phyloP scores from a whole-genome alignment of 805 yeast species.

The Schwanniomyces sp. region DNA sequence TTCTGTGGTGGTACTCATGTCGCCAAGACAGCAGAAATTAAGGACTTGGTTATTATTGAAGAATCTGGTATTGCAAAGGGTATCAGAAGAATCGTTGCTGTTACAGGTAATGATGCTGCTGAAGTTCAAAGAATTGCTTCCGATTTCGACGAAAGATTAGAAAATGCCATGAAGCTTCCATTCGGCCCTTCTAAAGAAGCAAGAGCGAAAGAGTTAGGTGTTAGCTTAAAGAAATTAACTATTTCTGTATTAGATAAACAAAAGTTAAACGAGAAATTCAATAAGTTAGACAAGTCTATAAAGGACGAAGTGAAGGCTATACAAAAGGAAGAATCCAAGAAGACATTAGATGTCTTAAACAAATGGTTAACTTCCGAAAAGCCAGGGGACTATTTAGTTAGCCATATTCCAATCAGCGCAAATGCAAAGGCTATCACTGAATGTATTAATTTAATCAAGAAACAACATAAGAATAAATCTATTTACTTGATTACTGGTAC shows the following conservation, averaged over 20 bases:
- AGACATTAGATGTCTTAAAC: constrained; percentile 74
- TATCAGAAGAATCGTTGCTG: constrained; percentile 96
- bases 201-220: constrained; percentile 79
- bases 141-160: constrained; percentile 65
- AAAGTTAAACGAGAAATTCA: constrained; percentile 69
- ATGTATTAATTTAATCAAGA: constrained; percentile 81
- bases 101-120: constrained; percentile 87
- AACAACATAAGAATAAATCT: constrained; percentile 70
- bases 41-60: constrained; percentile 84
- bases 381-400: constrained; percentile 60
- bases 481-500: constrained; percentile 79
- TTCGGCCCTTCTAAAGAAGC: constrained; percentile 80
- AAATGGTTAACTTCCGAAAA: constrained; percentile 58
- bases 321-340: constrained; percentile 85
- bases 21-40: constrained; percentile 86
- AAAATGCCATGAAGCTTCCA: constrained; percentile 58
- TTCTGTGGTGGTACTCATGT: constrained; percentile 99
- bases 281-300: constrained; percentile 77
- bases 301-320: constrained; percentile 85
- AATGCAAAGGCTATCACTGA: constrained; percentile 95
- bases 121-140: constrained; percentile 84
- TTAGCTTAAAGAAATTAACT: constrained; percentile 74
- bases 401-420: constrained; percentile 66
- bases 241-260: constrained; percentile 83
- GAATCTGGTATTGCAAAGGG: constrained; percentile 99